Conservation (phyloP, 176 grass and related monocot genomes). For the Aegilops speltoides region DNA sequence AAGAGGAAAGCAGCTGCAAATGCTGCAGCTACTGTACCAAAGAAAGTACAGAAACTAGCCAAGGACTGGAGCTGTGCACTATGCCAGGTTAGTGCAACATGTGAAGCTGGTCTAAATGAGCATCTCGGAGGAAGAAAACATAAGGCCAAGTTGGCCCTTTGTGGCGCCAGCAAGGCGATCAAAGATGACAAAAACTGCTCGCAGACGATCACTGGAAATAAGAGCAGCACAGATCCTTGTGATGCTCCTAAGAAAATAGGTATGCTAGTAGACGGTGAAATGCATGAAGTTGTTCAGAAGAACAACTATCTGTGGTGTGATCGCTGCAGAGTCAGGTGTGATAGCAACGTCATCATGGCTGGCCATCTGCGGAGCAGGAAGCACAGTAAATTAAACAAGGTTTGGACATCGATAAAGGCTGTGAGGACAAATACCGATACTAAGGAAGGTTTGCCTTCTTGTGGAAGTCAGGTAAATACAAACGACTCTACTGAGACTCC, state of each 20-base stretch:
- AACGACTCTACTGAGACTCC: background rate
- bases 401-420: constrained; percentile 32
- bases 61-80: constrained; percentile 45
- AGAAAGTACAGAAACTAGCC: constrained; percentile 3
- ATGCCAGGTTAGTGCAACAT: constrained; percentile 44
- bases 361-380: constrained; percentile 49
- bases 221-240: background rate
- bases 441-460: background rate
- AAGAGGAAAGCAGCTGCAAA: constrained; percentile 31
- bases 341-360: constrained; percentile 24
- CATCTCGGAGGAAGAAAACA: constrained; percentile 44
- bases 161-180: background rate
- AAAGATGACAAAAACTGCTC: background rate
- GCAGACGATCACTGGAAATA: background rate
- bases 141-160: constrained; percentile 30
- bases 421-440: constrained; percentile 2
- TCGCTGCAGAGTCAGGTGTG: constrained; percentile 39
- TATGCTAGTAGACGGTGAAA: constrained; percentile 42
- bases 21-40: background rate
- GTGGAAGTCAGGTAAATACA: background rate
- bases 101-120: constrained; percentile 28
- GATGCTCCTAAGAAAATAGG: constrained; percentile 29
- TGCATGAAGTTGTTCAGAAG: constrained; percentile 41
- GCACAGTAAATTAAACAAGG: constrained; percentile 36
- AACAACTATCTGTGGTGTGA: constrained; percentile 38